Evolutionary conservation across 1,284 basidiomycete species (phyloP).

Genomic region (Marasmius oreades): DNA sequence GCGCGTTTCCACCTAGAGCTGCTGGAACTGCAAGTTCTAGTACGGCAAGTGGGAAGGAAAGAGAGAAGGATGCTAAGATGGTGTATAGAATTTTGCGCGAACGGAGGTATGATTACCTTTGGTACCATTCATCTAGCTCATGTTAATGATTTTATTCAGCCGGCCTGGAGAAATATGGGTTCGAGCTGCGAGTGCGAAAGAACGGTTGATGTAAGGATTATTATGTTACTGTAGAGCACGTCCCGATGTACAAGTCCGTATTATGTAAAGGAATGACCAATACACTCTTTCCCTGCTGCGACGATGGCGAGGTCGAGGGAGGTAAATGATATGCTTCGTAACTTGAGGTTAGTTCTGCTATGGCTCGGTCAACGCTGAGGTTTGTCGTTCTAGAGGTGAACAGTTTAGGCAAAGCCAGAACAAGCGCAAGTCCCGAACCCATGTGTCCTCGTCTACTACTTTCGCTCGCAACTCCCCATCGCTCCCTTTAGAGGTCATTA

Average conservation of each 20-base stretch:
- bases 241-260: too few species aligned
- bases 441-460: slow-evolving; percentile 25
- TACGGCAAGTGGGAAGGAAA: slow-evolving; percentile 15
- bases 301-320: background rate
- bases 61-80: slow-evolving; percentile 43
- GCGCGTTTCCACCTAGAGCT: slow-evolving; percentile 59
- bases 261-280: too few species aligned
- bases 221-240: too few species aligned
- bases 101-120: slow-evolving; percentile 53
- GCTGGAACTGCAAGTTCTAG: slow-evolving; percentile 11
- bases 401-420: slow-evolving; percentile 65
- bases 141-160: slow-evolving; percentile 31
- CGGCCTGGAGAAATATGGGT: slow-evolving; percentile 83
- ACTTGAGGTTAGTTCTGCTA: slow-evolving; percentile 33
- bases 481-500: slow-evolving; percentile 36
- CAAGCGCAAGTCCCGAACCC: slow-evolving; percentile 36
- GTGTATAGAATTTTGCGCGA: slow-evolving; percentile 74
- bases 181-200: slow-evolving; percentile 59
- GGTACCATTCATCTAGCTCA: background rate
- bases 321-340: slow-evolving; percentile 50
- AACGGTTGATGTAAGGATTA: slow-evolving; percentile 29
- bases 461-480: slow-evolving; percentile 34
- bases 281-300: too few species aligned
- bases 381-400: slow-evolving; percentile 46
- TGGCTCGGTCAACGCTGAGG: background rate